Evolutionary conservation across 176 grass and related monocot genomes (phyloP).

Genomic region (Lolium perenne): DNA sequence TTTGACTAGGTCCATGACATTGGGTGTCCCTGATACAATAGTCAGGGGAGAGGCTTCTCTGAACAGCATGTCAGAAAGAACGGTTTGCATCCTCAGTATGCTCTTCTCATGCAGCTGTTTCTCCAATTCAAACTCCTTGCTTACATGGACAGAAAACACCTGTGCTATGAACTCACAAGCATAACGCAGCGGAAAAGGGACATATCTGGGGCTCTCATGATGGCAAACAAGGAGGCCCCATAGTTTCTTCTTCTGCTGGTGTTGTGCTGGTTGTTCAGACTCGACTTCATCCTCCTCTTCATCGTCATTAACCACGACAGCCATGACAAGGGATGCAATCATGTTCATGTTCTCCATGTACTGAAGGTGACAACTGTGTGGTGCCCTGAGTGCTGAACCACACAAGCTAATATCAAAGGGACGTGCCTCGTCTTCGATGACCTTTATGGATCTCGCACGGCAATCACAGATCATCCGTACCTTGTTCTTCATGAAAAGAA

Average conservation of each 20-base stretch:
- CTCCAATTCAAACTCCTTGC: conserved; percentile 81
- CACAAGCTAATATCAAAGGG: conserved; percentile 79
- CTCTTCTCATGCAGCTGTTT: conserved; percentile 82
- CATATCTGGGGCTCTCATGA: conserved; percentile 40
- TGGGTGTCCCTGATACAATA: conserved; percentile 74
- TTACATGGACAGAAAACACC: conserved; percentile 86
- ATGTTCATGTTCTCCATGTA: conserved; percentile 99
- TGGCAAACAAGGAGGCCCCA: too few species aligned
- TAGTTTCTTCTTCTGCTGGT: conserved; percentile 40
- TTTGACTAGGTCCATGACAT: conserved; percentile 86
- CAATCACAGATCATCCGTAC: too few species aligned
- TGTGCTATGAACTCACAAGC: conserved; percentile 93
- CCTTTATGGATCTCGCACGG: too few species aligned
- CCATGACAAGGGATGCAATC: conserved; percentile 91
- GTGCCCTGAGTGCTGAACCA: conserved; percentile 77
- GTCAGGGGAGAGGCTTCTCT: conserved; percentile 76
- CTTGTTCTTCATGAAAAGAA: too few species aligned
- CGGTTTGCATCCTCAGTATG: conserved; percentile 76
- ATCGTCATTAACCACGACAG: conserved; percentile 71
- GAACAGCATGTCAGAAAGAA: conserved; percentile 81
- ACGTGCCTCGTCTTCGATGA: conserved; percentile 70
- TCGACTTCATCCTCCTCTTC: conserved; percentile 54
- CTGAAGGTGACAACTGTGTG: conserved; percentile 88
- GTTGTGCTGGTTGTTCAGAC: conserved; percentile 48
- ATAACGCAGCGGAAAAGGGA: conserved; percentile 85